Conservation (phyloP, 768 basidiomycete genomes). For the Rhodotorula toruloides region DNA sequence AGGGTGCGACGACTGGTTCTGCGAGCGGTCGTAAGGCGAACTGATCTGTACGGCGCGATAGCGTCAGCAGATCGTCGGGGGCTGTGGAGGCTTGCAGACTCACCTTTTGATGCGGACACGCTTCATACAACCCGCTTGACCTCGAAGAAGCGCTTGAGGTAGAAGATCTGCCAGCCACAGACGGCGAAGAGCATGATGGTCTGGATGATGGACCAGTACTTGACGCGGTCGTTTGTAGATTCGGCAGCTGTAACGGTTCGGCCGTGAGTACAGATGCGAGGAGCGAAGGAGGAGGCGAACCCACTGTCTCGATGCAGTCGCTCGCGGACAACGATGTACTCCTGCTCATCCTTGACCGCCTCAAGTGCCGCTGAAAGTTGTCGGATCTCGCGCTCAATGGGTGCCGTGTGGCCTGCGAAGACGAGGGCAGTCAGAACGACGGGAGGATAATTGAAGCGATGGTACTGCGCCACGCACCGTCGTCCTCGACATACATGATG, state of each 20-base stretch:
- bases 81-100: no score
- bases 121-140: conserved; percentile 43
- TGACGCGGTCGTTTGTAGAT: conserved; percentile 75
- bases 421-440: no score
- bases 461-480: conserved; percentile 58
- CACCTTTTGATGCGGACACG: no score
- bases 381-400: conserved; percentile 93
- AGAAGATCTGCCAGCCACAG: conserved; percentile 96
- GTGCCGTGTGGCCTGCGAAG: conserved; percentile 61
- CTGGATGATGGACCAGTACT: conserved; percentile 98
- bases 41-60: no score
- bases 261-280: not conserved
- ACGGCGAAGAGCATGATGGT: conserved; percentile 77
- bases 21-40: no score
- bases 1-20: no score
- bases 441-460: not conserved
- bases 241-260: conserved; percentile 53
- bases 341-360: conserved; percentile 95
- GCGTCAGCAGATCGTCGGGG: no score
- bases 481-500: conserved; percentile 84
- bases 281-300: conserved; percentile 48
- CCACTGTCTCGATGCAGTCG: conserved; percentile 87
- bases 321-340: conserved; percentile 94
- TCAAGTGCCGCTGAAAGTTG: conserved; percentile 70
- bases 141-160: conserved; percentile 61